phyloP scores from a whole-genome alignment of 495 filamentous ascomycete species.

The Penicillium antarcticum region DNA sequence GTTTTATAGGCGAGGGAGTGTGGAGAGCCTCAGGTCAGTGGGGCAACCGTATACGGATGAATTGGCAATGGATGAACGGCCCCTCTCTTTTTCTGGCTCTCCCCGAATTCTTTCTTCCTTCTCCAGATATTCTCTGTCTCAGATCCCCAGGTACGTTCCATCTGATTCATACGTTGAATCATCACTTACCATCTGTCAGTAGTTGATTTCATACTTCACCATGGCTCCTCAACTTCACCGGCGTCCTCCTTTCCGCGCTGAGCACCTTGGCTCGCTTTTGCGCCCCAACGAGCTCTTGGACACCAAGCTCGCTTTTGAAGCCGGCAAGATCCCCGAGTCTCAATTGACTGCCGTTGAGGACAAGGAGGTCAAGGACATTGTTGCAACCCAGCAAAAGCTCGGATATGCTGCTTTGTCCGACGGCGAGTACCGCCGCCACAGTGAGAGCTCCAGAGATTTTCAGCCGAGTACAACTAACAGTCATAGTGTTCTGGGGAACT shows the following conservation, averaged over 20 bases:
- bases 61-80: conserved; percentile 12
- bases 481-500: conserved; percentile 62
- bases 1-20: background rate
- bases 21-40: conserved; percentile 5
- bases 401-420: conserved; percentile 68
- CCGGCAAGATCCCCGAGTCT: conserved; percentile 35
- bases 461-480: background rate
- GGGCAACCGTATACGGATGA: conserved; percentile 2
- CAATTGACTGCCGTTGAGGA: conserved; percentile 55
- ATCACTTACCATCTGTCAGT: background rate
- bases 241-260: conserved; percentile 74
- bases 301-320: conserved; percentile 57
- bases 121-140: background rate
- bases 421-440: conserved; percentile 72
- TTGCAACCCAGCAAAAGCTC: conserved; percentile 61
- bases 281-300: conserved; percentile 67
- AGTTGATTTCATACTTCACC: conserved; percentile 9
- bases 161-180: background rate
- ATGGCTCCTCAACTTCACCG: conserved; percentile 48
- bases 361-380: conserved; percentile 61
- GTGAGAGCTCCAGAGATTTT: conserved; percentile 26
- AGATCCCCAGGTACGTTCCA: background rate
- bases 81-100: conserved; percentile 14
- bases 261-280: conserved; percentile 80
- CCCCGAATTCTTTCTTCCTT: background rate